Evolutionary conservation across 176 grass and related monocot genomes (phyloP), one percentile per base, ranked within the genome.

Genomic region (Hsuehochloa calcarea): DNA sequence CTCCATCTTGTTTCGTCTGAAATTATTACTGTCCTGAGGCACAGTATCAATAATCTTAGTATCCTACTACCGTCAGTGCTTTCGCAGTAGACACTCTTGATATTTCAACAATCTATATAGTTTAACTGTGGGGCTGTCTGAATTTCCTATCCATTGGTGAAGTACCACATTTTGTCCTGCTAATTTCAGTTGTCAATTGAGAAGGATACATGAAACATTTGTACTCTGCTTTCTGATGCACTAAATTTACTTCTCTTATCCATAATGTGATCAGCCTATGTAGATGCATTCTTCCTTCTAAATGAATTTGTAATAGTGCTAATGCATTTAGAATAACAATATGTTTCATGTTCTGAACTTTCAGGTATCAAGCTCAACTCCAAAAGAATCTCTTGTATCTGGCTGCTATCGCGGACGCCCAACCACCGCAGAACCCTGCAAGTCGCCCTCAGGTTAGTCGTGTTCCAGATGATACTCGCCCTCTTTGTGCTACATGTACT

Each of bases 371-470:
- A 88, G 91, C 96, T 38, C 96, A 96, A 58, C 96, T 99, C 67
- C 96, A 99, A 84, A 99, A 99, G 67, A 99, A 99, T 82, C 90
- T 99, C 37, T 72, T 99, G 75, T 96, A 96, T 84, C 82, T 99
- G 19, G 96, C 96, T 81, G 96, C 96, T 15, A 96, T 99, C 26
- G 96, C 96, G 25, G 96, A 99, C 86, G 91, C 96, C 27, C 96
- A 96, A 51, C 84, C 88, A 85, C 90, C 96, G 9, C 93, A 98
- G 68, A 76, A 91, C 45, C 81, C 91, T 78, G 73, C 86, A 60
- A 86, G 84, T 86, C 93, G 91, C 22, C 93, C 96, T 49, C 96
- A 96, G 91, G 96, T 96, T 75, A 84, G 83, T 71, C 68, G 22
- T 55, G 7, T 29, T 82, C 10, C 25, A 65, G 14, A 72, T 41